Percentiles rank a stretch among this genome's conserved stretches.
phyloP scores from a whole-genome alignment of 2,329 filamentous ascomycete genomes.

The Cladosporium austrohemisphaericum region DNA sequence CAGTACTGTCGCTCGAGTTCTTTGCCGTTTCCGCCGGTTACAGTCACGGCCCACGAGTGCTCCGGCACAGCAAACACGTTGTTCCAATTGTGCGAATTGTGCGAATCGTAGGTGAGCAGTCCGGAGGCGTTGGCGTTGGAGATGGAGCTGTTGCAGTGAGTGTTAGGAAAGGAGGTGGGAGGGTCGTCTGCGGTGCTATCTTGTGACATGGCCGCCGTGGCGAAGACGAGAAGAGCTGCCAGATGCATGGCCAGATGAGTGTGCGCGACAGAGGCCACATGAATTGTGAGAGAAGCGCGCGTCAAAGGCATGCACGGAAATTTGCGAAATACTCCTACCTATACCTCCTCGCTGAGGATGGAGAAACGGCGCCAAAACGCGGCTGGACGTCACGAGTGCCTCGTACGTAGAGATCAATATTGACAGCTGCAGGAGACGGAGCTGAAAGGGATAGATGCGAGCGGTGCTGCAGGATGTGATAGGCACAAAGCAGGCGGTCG shows the following conservation, averaged over 20 bases:
- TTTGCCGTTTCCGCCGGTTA: background rate
- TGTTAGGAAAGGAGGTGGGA: background rate
- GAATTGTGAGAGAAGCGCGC: background rate
- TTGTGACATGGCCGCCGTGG: background rate
- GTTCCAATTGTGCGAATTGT: too few species aligned
- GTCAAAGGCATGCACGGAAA: background rate
- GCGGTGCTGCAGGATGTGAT: background rate
- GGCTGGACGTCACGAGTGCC: background rate
- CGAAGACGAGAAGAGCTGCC: background rate
- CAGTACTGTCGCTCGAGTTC: background rate
- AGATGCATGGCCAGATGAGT: background rate
- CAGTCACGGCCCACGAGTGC: background rate
- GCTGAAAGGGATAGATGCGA: background rate
- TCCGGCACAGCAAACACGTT: background rate
- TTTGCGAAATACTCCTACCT: background rate
- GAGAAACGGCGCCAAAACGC: too few species aligned
- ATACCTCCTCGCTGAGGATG: too few species aligned
- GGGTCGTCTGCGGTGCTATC: background rate
- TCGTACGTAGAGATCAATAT: background rate
- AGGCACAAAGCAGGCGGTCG: background rate
- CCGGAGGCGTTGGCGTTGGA: background rate
- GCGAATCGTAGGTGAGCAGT: background rate
- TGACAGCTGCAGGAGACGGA: background rate
- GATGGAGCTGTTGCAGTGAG: background rate
- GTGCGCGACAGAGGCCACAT: background rate